A percentile compares a stretch with the other conserved stretches of the same genome.
Evolutionary conservation across 1,284 basidiomycete genomes (phyloP).

Genomic region (Sparassis latifolia): DNA sequence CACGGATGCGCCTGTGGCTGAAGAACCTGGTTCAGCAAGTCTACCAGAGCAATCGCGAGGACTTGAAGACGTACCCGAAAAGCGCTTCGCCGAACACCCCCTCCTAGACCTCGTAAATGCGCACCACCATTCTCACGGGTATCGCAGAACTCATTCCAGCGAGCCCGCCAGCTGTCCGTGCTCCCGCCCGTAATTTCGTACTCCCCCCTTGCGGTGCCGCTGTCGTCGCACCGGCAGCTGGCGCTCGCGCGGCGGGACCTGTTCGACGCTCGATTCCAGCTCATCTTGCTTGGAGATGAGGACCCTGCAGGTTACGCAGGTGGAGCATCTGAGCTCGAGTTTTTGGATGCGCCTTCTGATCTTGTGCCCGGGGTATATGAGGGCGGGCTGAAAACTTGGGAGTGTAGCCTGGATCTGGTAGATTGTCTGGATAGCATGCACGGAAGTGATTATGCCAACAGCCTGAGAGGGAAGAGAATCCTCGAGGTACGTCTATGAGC

Average conservation of each 20-base stretch:
- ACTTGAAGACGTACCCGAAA: constrained; percentile 1
- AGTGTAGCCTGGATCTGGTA: constrained; percentile 88
- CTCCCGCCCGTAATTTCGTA: constrained; percentile 56
- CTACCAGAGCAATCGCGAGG: not conserved
- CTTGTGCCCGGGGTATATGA: constrained; percentile 92
- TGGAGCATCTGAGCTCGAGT: constrained; percentile 32
- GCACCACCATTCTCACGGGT: constrained; percentile 1
- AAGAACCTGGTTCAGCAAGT: not conserved
- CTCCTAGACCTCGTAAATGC: constrained; percentile 30
- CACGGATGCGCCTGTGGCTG: not conserved
- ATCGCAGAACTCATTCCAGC: not conserved
- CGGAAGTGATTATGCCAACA: constrained; percentile 11
- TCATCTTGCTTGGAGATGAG: constrained; percentile 48
- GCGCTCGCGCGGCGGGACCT: constrained; percentile 76
- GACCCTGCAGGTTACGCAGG: constrained; percentile 14
- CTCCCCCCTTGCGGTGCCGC: constrained; percentile 44
- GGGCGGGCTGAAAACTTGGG: constrained; percentile 97
- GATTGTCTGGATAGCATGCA: constrained; percentile 40
- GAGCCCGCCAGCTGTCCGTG: constrained; percentile 37
- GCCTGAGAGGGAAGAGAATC: constrained; percentile 39
- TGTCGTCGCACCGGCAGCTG: constrained; percentile 26
- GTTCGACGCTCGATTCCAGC: constrained; percentile 91
- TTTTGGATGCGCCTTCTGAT: constrained; percentile 81
- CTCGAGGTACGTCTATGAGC: constrained; percentile 48
- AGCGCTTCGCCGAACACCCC: constrained; percentile 26